Percentiles rank a stretch among this genome's conserved stretches.
Conservation (phyloP, 2,329 filamentous ascomycete genomes). For the Penicillium verrucosum region DNA sequence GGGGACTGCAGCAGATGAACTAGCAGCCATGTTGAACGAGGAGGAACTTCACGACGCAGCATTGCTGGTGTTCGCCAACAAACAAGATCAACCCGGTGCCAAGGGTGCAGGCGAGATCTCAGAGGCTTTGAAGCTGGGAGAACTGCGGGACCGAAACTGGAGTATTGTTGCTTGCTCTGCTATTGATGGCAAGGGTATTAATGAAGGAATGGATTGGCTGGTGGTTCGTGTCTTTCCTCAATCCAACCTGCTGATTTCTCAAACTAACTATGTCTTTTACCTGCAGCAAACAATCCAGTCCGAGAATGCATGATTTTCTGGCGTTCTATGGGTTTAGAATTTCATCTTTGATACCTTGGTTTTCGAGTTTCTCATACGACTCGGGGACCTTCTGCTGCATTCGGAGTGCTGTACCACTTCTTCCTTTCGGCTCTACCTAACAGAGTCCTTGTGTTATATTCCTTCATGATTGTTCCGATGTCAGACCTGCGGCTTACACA, state of each 20-base stretch:
- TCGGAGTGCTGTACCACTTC: slow-evolving; percentile 20
- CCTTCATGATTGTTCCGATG: slow-evolving; percentile 28
- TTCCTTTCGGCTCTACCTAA: slow-evolving; percentile 24
- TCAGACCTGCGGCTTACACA: slow-evolving; percentile 23
- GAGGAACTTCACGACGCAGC: slow-evolving; percentile 92
- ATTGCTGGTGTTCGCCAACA: slow-evolving; percentile 94
- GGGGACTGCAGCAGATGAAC: slow-evolving; percentile 86
- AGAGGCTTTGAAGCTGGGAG: slow-evolving; percentile 83
- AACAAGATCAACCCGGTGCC: slow-evolving; percentile 95
- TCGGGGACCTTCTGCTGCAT: slow-evolving; percentile 21
- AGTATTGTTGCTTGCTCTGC: slow-evolving; percentile 97
- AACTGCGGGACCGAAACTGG: slow-evolving; percentile 96
- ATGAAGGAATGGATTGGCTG: slow-evolving; percentile 98
- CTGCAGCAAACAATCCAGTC: slow-evolving; percentile 44
- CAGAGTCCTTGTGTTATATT: slow-evolving; percentile 37
- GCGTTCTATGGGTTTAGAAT: slow-evolving; percentile 32
- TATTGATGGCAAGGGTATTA: slow-evolving; percentile 90
- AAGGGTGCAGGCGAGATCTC: slow-evolving; percentile 97
- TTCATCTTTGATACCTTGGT: slow-evolving; percentile 30
- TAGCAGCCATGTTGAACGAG: slow-evolving; percentile 93
- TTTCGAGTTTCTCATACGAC: slow-evolving; percentile 13
- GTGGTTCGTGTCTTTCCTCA: slow-evolving; percentile 60
- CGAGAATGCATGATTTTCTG: slow-evolving; percentile 40
- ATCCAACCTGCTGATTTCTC: slow-evolving; percentile 13
- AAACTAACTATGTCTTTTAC: neutral